Evolutionary conservation across 139 green algal genomes (phyloP).

Genomic region (Mesotaenium endlicherianum): DNA sequence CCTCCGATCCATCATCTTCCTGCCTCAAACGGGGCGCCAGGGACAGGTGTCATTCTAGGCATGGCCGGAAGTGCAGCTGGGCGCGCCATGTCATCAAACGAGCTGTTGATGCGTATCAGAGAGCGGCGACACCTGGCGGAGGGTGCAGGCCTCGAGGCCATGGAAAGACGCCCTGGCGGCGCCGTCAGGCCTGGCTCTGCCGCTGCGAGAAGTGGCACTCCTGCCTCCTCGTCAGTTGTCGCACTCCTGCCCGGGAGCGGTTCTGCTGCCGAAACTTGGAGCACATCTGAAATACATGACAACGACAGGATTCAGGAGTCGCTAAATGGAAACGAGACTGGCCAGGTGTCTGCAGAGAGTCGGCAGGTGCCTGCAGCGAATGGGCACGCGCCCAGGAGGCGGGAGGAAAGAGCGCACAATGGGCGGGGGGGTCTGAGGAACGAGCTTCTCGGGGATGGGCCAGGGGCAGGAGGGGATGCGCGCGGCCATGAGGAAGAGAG

Average conservation of each 20-base stretch:
- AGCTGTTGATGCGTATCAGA: constrained; percentile 21
- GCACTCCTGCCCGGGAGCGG: neutral
- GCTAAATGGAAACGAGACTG: too few species aligned
- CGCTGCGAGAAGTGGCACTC: neutral
- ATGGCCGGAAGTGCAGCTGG: neutral
- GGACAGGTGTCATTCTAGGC: neutral
- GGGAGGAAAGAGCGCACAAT: neutral
- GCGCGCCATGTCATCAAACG: neutral
- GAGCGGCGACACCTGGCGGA: neutral
- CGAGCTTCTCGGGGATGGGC: neutral
- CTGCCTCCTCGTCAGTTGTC: too few species aligned
- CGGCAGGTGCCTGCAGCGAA: too few species aligned
- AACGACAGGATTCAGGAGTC: too few species aligned
- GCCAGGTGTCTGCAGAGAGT: too few species aligned
- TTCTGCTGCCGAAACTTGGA: neutral
- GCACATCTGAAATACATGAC: too few species aligned
- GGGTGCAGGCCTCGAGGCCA: neutral
- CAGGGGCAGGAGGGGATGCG: neutral
- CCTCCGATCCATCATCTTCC: too few species aligned
- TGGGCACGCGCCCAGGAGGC: neutral
- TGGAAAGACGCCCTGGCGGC: neutral
- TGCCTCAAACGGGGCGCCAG: too few species aligned
- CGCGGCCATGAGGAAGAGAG: neutral
- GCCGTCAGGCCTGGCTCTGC: neutral
- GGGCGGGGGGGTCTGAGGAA: neutral